phyloP scores from a whole-genome alignment of 345 rosid species.

The rapeseed (Brassica napus) region DNA sequence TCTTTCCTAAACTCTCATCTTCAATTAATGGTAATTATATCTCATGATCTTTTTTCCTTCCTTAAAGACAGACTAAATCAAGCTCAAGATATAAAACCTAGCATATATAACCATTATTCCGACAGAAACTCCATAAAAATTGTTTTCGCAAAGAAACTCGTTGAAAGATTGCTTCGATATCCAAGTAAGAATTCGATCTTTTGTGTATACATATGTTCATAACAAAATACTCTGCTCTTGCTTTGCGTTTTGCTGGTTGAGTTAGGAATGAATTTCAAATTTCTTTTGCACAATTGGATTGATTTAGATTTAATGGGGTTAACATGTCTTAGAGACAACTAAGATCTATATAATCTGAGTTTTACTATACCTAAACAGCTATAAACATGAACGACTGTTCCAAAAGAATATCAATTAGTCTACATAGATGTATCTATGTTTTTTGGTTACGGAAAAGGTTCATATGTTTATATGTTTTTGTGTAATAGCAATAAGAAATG shows the following conservation, averaged over 20 bases:
- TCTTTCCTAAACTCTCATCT: conserved; percentile 23
- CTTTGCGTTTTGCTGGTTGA: not conserved
- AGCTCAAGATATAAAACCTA: conserved; percentile 15
- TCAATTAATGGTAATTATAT: conserved; percentile 24
- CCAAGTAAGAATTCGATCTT: conserved; percentile 28
- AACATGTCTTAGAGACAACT: not conserved
- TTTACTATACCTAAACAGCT: not conserved
- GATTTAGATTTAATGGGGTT: not conserved
- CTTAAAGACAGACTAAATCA: conserved; percentile 31
- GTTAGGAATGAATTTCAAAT: not conserved
- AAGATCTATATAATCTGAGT: not conserved
- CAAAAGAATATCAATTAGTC: not conserved
- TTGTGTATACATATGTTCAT: conserved; percentile 1
- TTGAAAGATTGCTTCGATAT: conserved; percentile 13
- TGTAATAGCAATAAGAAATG: not conserved
- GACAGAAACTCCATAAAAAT: conserved; percentile 11
- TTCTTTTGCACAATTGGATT: not conserved
- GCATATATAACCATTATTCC: conserved; percentile 17
- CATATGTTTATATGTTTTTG: not conserved
- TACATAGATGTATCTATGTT: not conserved
- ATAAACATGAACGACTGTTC: conserved; percentile 2
- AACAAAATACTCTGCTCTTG: not conserved
- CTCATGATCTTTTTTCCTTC: conserved; percentile 29
- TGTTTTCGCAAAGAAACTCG: not conserved
- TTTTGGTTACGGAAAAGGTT: not conserved